Evolutionary conservation across 2,329 filamentous ascomycete species (phyloP).

Genomic region (Exophiala spinifera): DNA sequence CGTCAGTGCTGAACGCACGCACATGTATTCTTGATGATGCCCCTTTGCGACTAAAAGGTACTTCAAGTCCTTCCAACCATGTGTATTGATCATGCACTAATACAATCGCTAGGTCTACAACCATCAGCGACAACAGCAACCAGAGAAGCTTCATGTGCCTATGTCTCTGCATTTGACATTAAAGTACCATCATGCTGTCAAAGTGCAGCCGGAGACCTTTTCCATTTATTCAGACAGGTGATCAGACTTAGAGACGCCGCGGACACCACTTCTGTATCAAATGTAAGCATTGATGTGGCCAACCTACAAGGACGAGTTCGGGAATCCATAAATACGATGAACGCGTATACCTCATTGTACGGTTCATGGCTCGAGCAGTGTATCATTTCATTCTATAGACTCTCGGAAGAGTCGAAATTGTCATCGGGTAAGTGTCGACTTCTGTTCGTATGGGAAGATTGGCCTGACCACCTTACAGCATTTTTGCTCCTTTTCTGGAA

Average conservation of each 20-base stretch:
- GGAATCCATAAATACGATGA: not conserved
- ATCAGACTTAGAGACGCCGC: constrained; percentile 7
- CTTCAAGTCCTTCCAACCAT: not conserved
- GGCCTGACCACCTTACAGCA: constrained; percentile 1
- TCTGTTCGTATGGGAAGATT: not conserved
- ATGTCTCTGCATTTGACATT: constrained; percentile 10
- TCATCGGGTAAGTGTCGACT: constrained; percentile 8
- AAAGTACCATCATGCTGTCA: constrained; percentile 10
- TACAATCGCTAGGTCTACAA: not conserved
- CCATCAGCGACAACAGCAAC: not conserved
- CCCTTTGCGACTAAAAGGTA: constrained; percentile 10
- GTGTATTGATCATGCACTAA: not conserved
- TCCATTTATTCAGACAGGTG: constrained; percentile 11
- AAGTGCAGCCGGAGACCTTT: constrained; percentile 17
- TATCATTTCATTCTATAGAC: constrained; percentile 13
- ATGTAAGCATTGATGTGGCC: not conserved
- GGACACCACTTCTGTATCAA: not conserved
- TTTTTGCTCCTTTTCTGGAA: constrained; percentile 18
- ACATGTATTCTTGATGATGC: constrained; percentile 12
- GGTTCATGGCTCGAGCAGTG: constrained; percentile 16
- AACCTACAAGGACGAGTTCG: not conserved
- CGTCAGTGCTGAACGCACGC: constrained; percentile 11
- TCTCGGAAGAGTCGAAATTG: constrained; percentile 18
- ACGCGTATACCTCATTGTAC: constrained; percentile 12
- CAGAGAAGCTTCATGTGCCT: constrained; percentile 1